Evolutionary conservation across 2,329 filamentous ascomycete species (phyloP).

Genomic region (Penicillium sp.): DNA sequence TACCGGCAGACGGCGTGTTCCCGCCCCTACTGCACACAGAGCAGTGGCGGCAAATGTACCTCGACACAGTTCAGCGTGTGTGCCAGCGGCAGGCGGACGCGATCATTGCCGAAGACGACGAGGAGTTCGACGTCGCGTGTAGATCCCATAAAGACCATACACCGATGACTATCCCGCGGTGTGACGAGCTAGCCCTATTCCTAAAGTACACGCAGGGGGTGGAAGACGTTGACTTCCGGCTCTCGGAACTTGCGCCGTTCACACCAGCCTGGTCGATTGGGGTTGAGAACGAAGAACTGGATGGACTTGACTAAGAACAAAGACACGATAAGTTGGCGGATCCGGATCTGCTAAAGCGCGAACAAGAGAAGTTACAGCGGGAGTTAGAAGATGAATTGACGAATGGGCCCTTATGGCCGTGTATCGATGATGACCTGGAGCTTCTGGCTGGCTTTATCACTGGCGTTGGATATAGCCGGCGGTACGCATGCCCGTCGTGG

Average conservation of each 20-base stretch:
- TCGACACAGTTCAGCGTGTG: not conserved
- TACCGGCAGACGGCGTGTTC: not conserved
- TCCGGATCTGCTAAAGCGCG: not conserved
- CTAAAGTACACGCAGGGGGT: not conserved
- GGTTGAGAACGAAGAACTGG: not conserved
- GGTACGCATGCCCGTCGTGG: not conserved
- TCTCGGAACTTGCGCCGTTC: not conserved
- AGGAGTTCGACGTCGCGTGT: not conserved
- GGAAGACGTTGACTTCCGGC: not conserved
- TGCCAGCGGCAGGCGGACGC: not conserved
- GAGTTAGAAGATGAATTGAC: not conserved
- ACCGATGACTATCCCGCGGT: not conserved
- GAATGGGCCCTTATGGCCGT: not conserved
- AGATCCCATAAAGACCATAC: not conserved
- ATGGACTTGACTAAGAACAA: not conserved
- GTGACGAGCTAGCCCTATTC: not conserved
- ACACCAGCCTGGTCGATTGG: not conserved
- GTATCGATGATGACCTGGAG: not conserved
- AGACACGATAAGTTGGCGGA: not conserved
- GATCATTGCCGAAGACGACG: not conserved
- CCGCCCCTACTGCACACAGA: not conserved
- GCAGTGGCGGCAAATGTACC: not conserved
- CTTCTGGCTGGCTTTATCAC: not conserved
- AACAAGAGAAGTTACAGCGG: not conserved
- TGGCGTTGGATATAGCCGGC: not conserved